Base-by-base conservation (phyloP, 2,329 filamentous ascomycete species). In the Fusarium brevicatenulatum region DNA sequence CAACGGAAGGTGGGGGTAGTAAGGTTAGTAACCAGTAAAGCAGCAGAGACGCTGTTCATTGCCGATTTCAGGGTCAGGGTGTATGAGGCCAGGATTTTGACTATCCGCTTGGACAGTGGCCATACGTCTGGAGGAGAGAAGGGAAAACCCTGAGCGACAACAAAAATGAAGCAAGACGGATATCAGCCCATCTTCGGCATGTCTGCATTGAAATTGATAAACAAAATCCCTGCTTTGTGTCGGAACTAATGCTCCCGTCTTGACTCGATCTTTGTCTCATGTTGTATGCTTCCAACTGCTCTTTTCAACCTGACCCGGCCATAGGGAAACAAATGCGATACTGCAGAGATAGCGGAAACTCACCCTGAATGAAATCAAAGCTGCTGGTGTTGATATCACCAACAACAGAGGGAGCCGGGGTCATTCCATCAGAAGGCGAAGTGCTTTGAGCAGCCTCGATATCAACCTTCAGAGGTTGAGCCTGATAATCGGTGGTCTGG, bases 401-500 rank as follows among this genome's bases (percentile, higher is more conserved):
- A 61, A 88, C 83, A 55, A 82, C 81, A 10, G 83, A 82, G 43
- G 81, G 79, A 23, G 82, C 80, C 34, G 84, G 78, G 53, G 80
- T 80, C 65, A 81, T 79, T 68, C 85, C 83, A 36, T 84, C 81
- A 4, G 82, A 78, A 21, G 80, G 72, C 19, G 80, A 80, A 16
- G 82, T 78, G 68, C 76, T 78, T 63, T 80, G 77, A 25, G 77
- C 59, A 50, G 78, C 69, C 59, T 84, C 80, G 46, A 78, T 76
- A 32, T 84, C 82, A 19, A 82, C 78, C 82, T 88, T 88, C 74
- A 78, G 78, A 21, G 86, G 83, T 42, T 84, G 84, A 21, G 85
- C 84, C 78, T 89, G 87, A 77, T 87, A 86, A 78, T 90, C 87
- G 68, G 86, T 86, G 78, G 88, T 86, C 74, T 88, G 86, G n/a